These are phyloP conservation scores for Yarrowia sp. DNA, from an alignment of 805 yeast genomes.

Conservation along the genomic window DNA sequence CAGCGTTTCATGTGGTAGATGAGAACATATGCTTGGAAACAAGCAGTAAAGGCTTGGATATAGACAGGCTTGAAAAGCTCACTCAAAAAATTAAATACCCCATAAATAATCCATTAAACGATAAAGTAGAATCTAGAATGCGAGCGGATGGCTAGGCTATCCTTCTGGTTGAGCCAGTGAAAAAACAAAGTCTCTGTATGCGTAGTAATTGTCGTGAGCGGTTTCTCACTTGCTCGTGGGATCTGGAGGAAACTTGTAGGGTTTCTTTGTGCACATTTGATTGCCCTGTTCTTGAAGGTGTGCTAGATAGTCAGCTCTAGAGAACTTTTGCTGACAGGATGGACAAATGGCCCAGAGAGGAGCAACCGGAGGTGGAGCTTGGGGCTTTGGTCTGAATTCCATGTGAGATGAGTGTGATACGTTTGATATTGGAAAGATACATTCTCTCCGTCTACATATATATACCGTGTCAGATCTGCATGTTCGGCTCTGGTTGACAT, in stretches of 20 bases:
- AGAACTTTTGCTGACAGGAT: constrained; percentile 7
- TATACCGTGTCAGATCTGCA: not conserved
- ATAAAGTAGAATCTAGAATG: not conserved
- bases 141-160: no score
- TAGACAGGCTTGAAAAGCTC: no score
- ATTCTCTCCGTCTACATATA: not conserved
- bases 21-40: no score
- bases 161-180: no score
- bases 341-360: constrained; percentile 7
- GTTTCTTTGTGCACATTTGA: constrained; percentile 17
- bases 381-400: not conserved
- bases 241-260: constrained; percentile 12
- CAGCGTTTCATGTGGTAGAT: constrained; percentile 89
- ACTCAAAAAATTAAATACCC: not conserved
- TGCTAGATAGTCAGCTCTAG: constrained; percentile 3
- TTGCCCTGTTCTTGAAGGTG: constrained; percentile 15
- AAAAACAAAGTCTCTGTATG: no score
- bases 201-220: not conserved
- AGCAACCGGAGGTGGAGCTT: not conserved
- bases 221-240: not conserved
- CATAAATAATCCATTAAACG: constrained; percentile 4
- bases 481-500: not conserved
- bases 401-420: not conserved
- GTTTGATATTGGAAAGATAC: no score
- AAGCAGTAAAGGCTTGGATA: no score